Percentiles rank a stretch among this genome's conserved stretches.
phyloP scores from a whole-genome alignment of 2,329 filamentous ascomycete genomes.

The Apiospora sp. region DNA sequence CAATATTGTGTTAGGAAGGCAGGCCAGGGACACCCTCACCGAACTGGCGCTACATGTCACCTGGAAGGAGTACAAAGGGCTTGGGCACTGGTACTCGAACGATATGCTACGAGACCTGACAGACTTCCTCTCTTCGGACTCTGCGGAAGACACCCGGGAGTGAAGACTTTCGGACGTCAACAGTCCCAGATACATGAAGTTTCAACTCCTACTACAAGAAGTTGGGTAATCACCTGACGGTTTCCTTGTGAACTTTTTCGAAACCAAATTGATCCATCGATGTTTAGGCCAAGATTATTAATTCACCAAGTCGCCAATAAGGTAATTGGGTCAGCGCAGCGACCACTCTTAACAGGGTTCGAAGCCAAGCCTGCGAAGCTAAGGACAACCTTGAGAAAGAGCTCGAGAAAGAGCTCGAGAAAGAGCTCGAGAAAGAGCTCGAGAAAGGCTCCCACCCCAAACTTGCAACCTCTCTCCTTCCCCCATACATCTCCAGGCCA shows the following conservation, averaged over 20 bases:
- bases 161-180: neutral
- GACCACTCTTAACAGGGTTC: too few species aligned
- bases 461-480: too few species aligned
- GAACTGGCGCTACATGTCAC: neutral
- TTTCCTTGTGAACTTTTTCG: neutral
- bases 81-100: neutral
- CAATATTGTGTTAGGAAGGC: neutral
- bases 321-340: too few species aligned
- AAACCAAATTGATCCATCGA: neutral
- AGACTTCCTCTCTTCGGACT: neutral
- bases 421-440: too few species aligned
- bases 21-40: neutral
- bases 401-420: too few species aligned
- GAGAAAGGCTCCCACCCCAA: too few species aligned
- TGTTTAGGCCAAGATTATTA: neutral
- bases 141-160: neutral
- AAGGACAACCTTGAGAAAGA: too few species aligned
- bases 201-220: neutral
- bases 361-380: too few species aligned
- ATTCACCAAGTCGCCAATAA: too few species aligned
- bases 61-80: neutral
- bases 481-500: too few species aligned
- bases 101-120: neutral
- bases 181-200: neutral
- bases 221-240: neutral